These are phyloP conservation scores for Xylariaceae sp. DNA, from an alignment of 2,329 filamentous ascomycete genomes.

Conservation along the genomic window DNA sequence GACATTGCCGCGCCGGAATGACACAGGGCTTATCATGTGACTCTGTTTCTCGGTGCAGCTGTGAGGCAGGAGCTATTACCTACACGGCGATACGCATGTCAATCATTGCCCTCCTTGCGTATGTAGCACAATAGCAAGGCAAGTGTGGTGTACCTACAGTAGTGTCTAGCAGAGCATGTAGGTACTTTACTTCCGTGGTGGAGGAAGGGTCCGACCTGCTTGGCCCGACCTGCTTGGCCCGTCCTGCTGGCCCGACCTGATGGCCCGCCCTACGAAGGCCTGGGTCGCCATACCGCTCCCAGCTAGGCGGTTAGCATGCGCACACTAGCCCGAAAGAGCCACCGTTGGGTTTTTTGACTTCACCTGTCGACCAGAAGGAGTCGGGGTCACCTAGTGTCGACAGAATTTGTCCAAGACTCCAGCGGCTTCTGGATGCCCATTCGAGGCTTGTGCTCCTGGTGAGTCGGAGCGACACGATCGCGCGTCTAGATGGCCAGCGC, in stretches of 20 bases:
- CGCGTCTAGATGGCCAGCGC: not conserved
- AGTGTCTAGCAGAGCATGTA: no score
- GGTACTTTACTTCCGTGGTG: no score
- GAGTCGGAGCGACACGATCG: no score
- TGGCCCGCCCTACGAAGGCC: not conserved
- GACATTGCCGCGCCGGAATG: not conserved
- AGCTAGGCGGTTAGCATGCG: not conserved
- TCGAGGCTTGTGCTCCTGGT: no score
- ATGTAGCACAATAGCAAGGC: not conserved
- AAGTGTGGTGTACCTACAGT: no score
- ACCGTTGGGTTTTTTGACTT: not conserved
- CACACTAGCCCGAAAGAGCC: not conserved
- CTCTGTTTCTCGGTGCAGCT: not conserved
- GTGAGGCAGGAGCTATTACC: not conserved
- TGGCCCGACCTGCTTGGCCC: no score
- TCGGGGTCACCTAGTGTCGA: not conserved
- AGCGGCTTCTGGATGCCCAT: not conserved
- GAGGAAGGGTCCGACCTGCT: no score
- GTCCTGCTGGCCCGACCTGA: not conserved
- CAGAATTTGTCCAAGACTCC: no score
- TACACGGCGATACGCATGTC: not conserved
- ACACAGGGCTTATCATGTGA: not conserved
- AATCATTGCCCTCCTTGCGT: not conserved
- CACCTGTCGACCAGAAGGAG: not conserved
- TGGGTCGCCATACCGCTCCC: not conserved